These are phyloP conservation scores for Plectosphaerella cucumerina DNA, from an alignment of 2,329 filamentous ascomycete genomes.

Conservation along the genomic window DNA sequence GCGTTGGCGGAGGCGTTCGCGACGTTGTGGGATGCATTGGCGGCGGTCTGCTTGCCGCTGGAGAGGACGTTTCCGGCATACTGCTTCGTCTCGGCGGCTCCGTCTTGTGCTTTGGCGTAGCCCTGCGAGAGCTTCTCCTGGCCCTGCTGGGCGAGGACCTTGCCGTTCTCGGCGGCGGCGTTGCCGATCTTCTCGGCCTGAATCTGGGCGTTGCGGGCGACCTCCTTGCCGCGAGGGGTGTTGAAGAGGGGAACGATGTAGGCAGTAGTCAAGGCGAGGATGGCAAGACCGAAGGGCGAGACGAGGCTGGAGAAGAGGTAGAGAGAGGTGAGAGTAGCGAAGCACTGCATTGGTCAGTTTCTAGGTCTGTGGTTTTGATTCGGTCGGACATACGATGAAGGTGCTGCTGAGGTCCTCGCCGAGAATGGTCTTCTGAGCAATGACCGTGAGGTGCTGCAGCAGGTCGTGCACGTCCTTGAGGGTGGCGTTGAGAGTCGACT, in stretches of 20 bases:
- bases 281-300: slow-evolving; percentile 3
- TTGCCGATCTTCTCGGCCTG: slow-evolving; percentile 5
- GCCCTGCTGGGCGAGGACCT: slow-evolving; percentile 1
- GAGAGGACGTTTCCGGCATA: background rate
- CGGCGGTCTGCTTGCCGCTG: background rate
- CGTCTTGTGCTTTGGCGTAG: background rate
- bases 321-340: background rate
- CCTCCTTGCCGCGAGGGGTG: slow-evolving; percentile 1
- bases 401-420: slow-evolving; percentile 5
- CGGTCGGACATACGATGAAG: slow-evolving; percentile 1
- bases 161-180: slow-evolving; percentile 1
- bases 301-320: slow-evolving; percentile 2
- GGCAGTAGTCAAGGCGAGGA: slow-evolving; percentile 1
- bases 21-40: background rate
- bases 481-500: slow-evolving; percentile 3
- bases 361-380: background rate
- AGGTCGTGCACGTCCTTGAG: slow-evolving; percentile 7
- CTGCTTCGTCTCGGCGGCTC: background rate
- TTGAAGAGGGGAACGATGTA: slow-evolving; percentile 5
- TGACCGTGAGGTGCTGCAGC: slow-evolving; percentile 1
- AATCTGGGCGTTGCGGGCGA: background rate
- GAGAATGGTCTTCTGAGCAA: slow-evolving; percentile 1
- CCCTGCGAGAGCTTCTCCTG: slow-evolving; percentile 3
- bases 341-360: slow-evolving; percentile 1
- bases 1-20: background rate